These are phyloP conservation scores for Dendryphion nanum DNA, from an alignment of 2,329 filamentous ascomycete species.

Conservation along the genomic window DNA sequence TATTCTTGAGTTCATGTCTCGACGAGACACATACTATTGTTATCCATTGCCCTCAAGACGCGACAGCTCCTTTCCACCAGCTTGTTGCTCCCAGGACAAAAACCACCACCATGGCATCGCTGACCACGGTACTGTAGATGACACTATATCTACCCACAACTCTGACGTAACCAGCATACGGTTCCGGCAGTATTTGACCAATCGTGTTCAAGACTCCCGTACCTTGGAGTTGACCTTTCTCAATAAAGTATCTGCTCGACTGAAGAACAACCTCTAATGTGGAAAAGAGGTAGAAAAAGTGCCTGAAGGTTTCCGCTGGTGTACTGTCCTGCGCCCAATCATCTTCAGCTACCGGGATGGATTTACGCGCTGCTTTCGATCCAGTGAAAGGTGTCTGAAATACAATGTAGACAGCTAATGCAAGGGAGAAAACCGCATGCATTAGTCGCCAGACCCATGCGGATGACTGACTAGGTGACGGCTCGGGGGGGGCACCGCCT, in stretches of 20 bases:
- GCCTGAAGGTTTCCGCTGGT: constrained; percentile 44
- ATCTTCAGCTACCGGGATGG: constrained; percentile 19
- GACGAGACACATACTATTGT: too few relatives aligned
- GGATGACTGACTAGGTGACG: constrained; percentile 42
- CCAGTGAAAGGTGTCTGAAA: constrained; percentile 68
- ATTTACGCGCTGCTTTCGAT: constrained; percentile 56
- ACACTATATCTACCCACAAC: constrained; percentile 64
- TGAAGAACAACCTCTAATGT: constrained; percentile 73
- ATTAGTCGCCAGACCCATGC: constrained; percentile 68
- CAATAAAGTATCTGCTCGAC: constrained; percentile 68
- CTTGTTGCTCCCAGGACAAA: constrained; percentile 67
- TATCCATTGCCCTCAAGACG: too few relatives aligned
- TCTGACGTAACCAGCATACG: constrained; percentile 61
- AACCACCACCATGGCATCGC: constrained; percentile 72
- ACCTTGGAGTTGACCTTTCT: constrained; percentile 58
- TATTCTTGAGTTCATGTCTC: too few relatives aligned
- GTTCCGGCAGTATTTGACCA: constrained; percentile 64
- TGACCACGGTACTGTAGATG: constrained; percentile 69
- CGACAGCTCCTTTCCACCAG: constrained; percentile 46
- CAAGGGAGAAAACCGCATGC: constrained; percentile 69
- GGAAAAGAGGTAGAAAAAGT: constrained; percentile 78
- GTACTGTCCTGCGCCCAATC: constrained; percentile 31
- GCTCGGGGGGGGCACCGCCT: constrained; percentile 35
- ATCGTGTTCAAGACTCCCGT: constrained; percentile 64
- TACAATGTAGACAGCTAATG: constrained; percentile 69